A percentile compares a stretch with the other conserved stretches of the same genome.
Conservation (phyloP, 257 asterid genomes). For the Lithospermum erythrorhizon region DNA sequence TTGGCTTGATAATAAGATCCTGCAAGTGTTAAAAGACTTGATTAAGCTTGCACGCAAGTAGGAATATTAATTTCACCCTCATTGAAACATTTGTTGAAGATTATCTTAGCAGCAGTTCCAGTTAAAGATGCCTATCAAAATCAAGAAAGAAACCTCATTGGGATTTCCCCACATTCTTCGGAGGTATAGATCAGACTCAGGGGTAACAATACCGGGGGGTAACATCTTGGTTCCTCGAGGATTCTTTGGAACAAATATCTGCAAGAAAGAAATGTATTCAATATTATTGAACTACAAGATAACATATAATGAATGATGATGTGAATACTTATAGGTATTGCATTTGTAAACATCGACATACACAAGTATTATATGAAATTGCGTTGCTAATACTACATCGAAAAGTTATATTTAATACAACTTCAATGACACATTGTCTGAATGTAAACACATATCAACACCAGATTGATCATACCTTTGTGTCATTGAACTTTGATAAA, state of each 20-base stretch:
- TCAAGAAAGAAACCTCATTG: conserved; percentile 43
- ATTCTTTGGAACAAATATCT: conserved; percentile 79
- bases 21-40: conserved; percentile 18
- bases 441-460: not conserved
- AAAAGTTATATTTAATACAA: too few relatives aligned
- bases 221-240: conserved; percentile 85
- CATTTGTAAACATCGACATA: not conserved
- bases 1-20: conserved; percentile 73
- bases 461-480: conserved; percentile 32
- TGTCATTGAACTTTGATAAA: conserved; percentile 22
- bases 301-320: not conserved
- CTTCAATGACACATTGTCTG: not conserved
- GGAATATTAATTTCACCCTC: not conserved
- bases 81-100: not conserved
- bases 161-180: conserved; percentile 87
- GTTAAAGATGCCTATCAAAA: not conserved
- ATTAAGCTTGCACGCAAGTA: conserved; percentile 4
- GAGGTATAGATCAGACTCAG: conserved; percentile 60
- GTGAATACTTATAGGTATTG: not conserved
- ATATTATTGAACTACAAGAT: not conserved
- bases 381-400: too few relatives aligned
- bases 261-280: conserved; percentile 14
- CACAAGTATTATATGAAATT: too few relatives aligned
- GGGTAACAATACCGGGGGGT: conserved; percentile 55
- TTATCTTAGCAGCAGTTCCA: not conserved